Base-by-base conservation (phyloP, 257 asterid genomes). In the Plectranthus barbatus region DNA sequence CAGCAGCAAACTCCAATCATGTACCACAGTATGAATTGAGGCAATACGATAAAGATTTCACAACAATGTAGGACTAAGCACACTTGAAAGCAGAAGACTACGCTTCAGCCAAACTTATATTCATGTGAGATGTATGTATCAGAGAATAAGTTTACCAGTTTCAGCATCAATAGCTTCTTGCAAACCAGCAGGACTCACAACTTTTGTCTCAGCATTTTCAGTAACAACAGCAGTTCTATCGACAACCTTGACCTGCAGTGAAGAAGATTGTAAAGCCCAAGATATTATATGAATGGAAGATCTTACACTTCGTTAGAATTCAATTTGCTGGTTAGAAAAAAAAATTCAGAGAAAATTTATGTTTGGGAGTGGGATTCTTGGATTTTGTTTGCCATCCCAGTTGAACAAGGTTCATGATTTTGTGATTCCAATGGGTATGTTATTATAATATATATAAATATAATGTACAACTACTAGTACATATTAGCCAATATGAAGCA, bases 131-230 rank as follows among this genome's bases (percentile, higher is more conserved):
- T 46, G 44, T 39, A 61, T 10, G 57, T 11, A 17, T 46, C 11
- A 12, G 19, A 44, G 53, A 67, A 69, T 44, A 51, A 46, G 29
- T 50, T 77, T 77, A 88, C 96, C 94, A 21, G 74, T 83, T 85
- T 85, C 94, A 31, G 79, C 72, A 57, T 85, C 75, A 65, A 89
- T 87, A 63, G 83, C 88, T 74, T 86, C 88, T 74, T 89, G 97
- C 62, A 92, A 67, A 51, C 94, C 97, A 41, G 41, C 40, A 14
- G 97, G 99, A 53, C 54, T 79, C 74, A 85, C 84, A 69, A 76
- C 92, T 19, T 65, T 64, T 18, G 96, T 92, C 84, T 92, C 97
- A 11, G 96, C 97, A 75, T 89, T 83, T 57, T 80, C 79, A 34
- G 99, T 93, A 24, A 62, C 60, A 61, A 93, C 79, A 33, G 86